Percentiles rank a stretch among this genome's conserved stretches.
Evolutionary conservation across 352 stramenopile species (phyloP).

Genomic region (Globisporangium emineosum): DNA sequence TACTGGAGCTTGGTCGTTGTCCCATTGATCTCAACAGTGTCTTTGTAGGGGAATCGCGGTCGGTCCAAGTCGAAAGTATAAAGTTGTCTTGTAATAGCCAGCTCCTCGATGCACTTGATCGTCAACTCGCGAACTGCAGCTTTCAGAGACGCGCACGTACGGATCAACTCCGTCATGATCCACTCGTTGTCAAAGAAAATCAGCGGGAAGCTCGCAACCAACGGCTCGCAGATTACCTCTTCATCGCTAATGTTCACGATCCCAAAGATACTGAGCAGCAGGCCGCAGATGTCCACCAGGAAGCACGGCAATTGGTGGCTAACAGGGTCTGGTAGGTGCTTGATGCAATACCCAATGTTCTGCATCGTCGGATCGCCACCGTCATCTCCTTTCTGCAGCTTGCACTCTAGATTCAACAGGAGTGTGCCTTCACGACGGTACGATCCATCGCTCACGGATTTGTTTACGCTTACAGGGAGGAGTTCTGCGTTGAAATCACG

Average conservation of each 20-base stretch:
- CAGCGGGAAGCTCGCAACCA: neutral
- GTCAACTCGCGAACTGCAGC: neutral
- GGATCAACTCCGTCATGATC: neutral
- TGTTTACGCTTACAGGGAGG: too few relatives aligned
- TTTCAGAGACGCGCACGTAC: neutral
- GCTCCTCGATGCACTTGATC: neutral
- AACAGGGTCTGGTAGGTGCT: neutral
- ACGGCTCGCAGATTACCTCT: neutral
- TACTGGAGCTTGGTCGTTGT: neutral
- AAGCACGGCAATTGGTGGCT: neutral
- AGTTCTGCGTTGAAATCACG: too few relatives aligned
- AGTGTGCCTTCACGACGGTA: too few relatives aligned
- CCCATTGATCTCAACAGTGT: neutral
- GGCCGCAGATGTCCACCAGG: neutral
- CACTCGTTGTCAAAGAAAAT: neutral
- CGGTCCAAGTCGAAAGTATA: neutral
- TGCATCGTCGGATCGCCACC: neutral
- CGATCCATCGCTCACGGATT: too few relatives aligned
- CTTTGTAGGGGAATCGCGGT: neutral
- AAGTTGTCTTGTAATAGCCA: neutral
- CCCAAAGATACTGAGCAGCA: neutral
- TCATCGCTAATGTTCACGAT: neutral
- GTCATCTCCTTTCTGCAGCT: neutral
- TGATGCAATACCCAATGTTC: neutral
- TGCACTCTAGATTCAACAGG: too few relatives aligned